Evolutionary conservation across 2,329 filamentous ascomycete species (phyloP), one percentile per base, ranked within the genome.

Genomic region (Leptographium lundbergii): DNA sequence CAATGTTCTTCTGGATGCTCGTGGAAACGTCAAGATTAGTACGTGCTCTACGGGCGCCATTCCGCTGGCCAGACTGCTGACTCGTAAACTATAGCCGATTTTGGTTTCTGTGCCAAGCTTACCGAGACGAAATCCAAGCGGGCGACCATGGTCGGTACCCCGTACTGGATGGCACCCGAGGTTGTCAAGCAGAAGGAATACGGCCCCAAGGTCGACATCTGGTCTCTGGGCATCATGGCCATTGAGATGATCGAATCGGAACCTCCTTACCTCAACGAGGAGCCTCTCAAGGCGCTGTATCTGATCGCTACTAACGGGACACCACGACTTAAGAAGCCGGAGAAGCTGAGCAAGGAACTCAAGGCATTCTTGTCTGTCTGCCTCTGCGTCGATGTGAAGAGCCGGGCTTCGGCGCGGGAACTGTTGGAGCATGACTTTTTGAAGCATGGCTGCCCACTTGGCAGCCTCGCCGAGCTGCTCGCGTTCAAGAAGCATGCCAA

Each of bases 211-310:
- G 94, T 97, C 63, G 94, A 99, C 70, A 96, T 97, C 69, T 99
- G 94, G 94, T 96, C 91, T 34, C 78, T 99, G 62, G 94, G 94
- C 69, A 99, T 99, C 75, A 99, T 97, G 94, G 92, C 94, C 27
- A 97, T 99, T 68, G 94, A 99, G 74, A 96, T 99, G 94, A 97
- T 97, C 69, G 94, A 99, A 72, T 95, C 90, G 22, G 94, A 99
- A 73, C 94, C 94, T 6, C 94, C 94, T 0, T 99, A 99, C 72
- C 82, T 97, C 45, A 97, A 97, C 74, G 94, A 97, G 74, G 92
- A 97, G 73, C 94, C 94, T 0, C 82, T 99, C 59, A 97, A 97
- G 79, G 94, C 94, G 9, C 81, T 99, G 54, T 99, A 96, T 72
- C 82, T 99, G 62, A 99, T 99, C 70, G 94, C 94, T 54, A 99